These are phyloP conservation scores for Arbutus unedo DNA, from an alignment of 148 eudicot species.

Conservation along the genomic window DNA sequence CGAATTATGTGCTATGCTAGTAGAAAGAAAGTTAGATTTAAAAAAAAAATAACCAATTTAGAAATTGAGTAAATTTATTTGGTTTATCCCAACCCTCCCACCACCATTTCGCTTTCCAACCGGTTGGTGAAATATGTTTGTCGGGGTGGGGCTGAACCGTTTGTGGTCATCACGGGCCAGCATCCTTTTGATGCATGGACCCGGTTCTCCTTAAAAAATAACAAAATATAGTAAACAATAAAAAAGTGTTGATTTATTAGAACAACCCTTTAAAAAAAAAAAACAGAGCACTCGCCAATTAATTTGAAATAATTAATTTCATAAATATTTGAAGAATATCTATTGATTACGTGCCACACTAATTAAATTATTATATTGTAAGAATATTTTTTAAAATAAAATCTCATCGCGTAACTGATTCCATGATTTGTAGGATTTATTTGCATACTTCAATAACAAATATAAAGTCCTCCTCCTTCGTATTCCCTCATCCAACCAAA, in stretches of 20 bases:
- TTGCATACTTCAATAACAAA: not conserved
- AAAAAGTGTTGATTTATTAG: not conserved
- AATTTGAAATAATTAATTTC: too few relatives aligned
- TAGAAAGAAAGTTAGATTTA: too few relatives aligned
- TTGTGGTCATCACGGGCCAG: not conserved
- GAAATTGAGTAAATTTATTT: not conserved
- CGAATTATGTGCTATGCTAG: too few relatives aligned
- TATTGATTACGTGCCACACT: too few relatives aligned
- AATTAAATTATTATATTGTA: not conserved
- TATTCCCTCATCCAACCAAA: too few relatives aligned
- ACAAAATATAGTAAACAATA: not conserved
- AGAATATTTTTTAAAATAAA: not conserved
- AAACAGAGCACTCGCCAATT: too few relatives aligned
- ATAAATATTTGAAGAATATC: too few relatives aligned
- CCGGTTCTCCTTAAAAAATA: not conserved
- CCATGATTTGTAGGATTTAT: not conserved
- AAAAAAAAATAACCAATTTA: not conserved
- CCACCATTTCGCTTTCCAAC: not conserved
- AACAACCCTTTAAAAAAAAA: too few relatives aligned
- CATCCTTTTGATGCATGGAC: not conserved
- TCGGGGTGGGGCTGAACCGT: not conserved
- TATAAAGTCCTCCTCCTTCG: too few relatives aligned
- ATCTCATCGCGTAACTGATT: not conserved
- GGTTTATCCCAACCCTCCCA: constrained; percentile 2
- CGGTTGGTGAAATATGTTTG: not conserved